Base-by-base conservation (phyloP, 345 rosid genomes). In the Euphorbia tirucalli region DNA sequence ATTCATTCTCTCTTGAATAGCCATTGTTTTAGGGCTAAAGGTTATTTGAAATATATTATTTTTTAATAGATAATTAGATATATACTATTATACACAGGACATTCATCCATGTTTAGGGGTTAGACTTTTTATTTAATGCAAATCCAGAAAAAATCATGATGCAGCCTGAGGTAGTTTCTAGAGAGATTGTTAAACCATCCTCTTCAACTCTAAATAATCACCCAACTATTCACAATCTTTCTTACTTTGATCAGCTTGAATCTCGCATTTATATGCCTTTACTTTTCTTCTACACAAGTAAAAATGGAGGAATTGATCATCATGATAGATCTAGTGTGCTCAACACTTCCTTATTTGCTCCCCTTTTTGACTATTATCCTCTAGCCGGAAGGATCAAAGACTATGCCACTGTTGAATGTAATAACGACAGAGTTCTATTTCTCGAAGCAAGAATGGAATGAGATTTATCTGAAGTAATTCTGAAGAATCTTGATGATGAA, bases 341-440 rank as follows among this genome's bases (percentile, higher is more conserved):
- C 35, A 83, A 79, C 73, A 65, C 57, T n/a, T 88, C 86, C 56
- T 32, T 84, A 15, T 79, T 88, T 5, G 37, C 78, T 60, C 75
- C 79, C 70, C 75, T 88, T 59, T 66, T 78, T 28, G 76, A 25
- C 5, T 83, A 77, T 81, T 83, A 84, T 83, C 87, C 87, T 6
- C 55, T 86, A 2, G 83, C 92, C 0, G 92, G 87, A 0, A 65
- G 75, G 59, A 65, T 88, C 70, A 41, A 41, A 55, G 83, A 70
- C 50, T 68, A 76, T 16, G 48, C 57, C 19, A 73, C 71, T 25
- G 44, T 81, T 1, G 77, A 74, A 43, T 81, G 84, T 74, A 65
- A 71, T 24, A 77, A 72, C 13, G 56, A 65, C 1, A 81, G 82
- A 21, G 48, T 27, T 56, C 28, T n/a, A 19, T 56, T 56, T 56